Evolutionary conservation across 768 basidiomycete species (phyloP).

Genomic region (Pleurotus eryngii): DNA sequence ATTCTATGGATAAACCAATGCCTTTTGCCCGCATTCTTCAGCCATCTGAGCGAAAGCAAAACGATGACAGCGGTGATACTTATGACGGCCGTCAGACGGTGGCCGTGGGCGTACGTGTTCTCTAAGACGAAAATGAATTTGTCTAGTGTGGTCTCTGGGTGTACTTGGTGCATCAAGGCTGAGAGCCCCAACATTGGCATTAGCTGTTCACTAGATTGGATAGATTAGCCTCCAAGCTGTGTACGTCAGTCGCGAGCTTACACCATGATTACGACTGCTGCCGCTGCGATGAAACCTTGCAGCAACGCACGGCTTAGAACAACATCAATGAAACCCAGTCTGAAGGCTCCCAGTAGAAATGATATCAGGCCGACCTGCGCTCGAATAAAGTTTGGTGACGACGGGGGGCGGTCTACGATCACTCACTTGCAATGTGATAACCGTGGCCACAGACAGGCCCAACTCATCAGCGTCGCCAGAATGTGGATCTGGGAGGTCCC

Average conservation of each 20-base stretch:
- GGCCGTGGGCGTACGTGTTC: slow-evolving; percentile 51
- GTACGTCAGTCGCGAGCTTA: slow-evolving; percentile 29
- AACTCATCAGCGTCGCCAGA: slow-evolving; percentile 44
- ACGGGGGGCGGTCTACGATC: neutral
- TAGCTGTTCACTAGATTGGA: slow-evolving; percentile 62
- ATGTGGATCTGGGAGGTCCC: slow-evolving; percentile 39
- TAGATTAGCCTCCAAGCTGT: neutral
- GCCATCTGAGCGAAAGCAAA: slow-evolving; percentile 57
- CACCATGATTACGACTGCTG: slow-evolving; percentile 85
- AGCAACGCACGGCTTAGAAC: slow-evolving; percentile 86
- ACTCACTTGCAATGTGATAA: slow-evolving; percentile 77
- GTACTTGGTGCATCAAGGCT: slow-evolving; percentile 45
- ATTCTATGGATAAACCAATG: slow-evolving; percentile 74
- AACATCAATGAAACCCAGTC: slow-evolving; percentile 91
- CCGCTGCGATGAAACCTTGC: slow-evolving; percentile 83
- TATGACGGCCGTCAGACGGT: slow-evolving; percentile 68
- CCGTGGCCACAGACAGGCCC: slow-evolving; percentile 69
- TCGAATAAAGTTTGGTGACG: neutral
- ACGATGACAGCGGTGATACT: slow-evolving; percentile 67
- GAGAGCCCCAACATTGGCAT: slow-evolving; percentile 88
- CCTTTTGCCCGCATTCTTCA: slow-evolving; percentile 57
- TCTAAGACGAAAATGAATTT: slow-evolving; percentile 76
- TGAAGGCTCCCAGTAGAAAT: slow-evolving; percentile 80
- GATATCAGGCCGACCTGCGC: slow-evolving; percentile 78
- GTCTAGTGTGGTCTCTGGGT: slow-evolving; percentile 68